Evolutionary conservation across 2,329 filamentous ascomycete genomes (phyloP).

Genomic region (Xylariaceae sp.): DNA sequence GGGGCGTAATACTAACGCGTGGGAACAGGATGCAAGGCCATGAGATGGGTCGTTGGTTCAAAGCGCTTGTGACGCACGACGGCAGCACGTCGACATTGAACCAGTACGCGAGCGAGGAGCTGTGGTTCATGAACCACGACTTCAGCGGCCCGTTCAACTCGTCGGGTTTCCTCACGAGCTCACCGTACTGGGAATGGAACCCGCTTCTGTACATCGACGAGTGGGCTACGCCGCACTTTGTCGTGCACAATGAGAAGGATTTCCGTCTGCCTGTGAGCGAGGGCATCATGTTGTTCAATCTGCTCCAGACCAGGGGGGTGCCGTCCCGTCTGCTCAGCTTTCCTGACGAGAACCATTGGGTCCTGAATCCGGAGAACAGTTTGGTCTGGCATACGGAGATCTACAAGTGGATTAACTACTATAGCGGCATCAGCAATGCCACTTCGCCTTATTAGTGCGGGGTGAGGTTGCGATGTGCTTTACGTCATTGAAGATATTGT

Average conservation of each 20-base stretch:
- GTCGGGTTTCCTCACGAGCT: constrained; percentile 44
- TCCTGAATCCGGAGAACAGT: constrained; percentile 71
- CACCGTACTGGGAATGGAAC: constrained; percentile 56
- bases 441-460: constrained; percentile 35
- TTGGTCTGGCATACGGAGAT: constrained; percentile 73
- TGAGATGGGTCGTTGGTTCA: constrained; percentile 60
- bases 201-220: constrained; percentile 55
- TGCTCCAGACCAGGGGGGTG: constrained; percentile 67
- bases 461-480: background rate
- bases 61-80: constrained; percentile 62
- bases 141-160: constrained; percentile 55
- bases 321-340: constrained; percentile 72
- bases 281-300: constrained; percentile 71
- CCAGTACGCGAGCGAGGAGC: constrained; percentile 44
- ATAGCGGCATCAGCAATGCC: constrained; percentile 44
- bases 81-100: constrained; percentile 47
- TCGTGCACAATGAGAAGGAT: constrained; percentile 72
- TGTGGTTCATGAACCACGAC: constrained; percentile 49
- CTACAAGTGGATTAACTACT: constrained; percentile 70
- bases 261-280: constrained; percentile 71
- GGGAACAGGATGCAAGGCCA: constrained; percentile 56
- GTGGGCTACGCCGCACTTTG: constrained; percentile 72
- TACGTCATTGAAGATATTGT: background rate
- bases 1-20: background rate
- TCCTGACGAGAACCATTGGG: constrained; percentile 77